Evolutionary conservation across 2,329 filamentous ascomycete genomes (phyloP).

Genomic region (Pezicula rhizophila): DNA sequence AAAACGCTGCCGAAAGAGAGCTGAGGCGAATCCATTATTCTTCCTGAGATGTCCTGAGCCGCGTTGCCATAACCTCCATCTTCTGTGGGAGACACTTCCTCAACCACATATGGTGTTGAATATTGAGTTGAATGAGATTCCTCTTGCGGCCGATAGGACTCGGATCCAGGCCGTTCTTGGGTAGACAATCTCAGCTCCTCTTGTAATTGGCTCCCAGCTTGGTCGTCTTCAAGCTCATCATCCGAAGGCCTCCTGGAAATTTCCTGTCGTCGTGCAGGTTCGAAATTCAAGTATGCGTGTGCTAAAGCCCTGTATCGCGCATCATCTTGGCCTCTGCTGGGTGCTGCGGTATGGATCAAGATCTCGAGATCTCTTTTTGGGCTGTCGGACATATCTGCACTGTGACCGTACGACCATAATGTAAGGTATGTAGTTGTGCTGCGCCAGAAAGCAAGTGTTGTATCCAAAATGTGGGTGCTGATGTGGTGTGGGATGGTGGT

Average conservation of each 20-base stretch:
- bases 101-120: not conserved
- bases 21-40: slow-evolving; percentile 11
- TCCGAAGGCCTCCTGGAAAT: slow-evolving; percentile 3
- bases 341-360: slow-evolving; percentile 25
- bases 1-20: slow-evolving; percentile 23
- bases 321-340: slow-evolving; percentile 26
- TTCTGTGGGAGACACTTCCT: not conserved
- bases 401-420: not conserved
- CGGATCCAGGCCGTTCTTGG: slow-evolving; percentile 16
- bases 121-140: not conserved
- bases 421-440: not conserved
- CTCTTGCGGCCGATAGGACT: slow-evolving; percentile 17
- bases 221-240: slow-evolving; percentile 30
- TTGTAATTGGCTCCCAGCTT: slow-evolving; percentile 32
- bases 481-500: too few relatives aligned
- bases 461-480: too few relatives aligned
- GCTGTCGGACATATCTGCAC: slow-evolving; percentile 13
- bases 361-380: slow-evolving; percentile 23
- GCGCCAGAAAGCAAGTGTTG: not conserved
- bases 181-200: slow-evolving; percentile 11
- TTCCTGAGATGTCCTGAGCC: not conserved
- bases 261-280: slow-evolving; percentile 10
- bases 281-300: slow-evolving; percentile 24
- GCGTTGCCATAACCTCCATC: slow-evolving; percentile 3
- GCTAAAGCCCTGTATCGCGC: slow-evolving; percentile 25